A percentile compares a stretch with the other conserved stretches of the same genome.
Conservation (phyloP, 2,329 filamentous ascomycete genomes). For the Didymella segeticola region DNA sequence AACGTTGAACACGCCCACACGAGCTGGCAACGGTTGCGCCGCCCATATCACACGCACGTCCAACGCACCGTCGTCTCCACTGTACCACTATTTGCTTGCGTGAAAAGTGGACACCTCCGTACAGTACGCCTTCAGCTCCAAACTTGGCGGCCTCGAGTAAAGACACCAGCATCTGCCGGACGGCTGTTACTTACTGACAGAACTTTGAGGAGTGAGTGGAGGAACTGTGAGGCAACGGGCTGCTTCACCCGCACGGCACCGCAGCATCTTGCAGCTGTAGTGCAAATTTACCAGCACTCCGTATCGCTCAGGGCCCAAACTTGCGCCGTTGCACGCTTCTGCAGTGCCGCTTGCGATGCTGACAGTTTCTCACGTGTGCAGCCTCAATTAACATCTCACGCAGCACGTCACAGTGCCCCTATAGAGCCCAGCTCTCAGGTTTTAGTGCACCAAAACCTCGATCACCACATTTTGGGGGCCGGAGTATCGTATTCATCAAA, state of each 20-base stretch:
- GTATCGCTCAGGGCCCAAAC: neutral
- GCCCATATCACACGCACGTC: conserved; percentile 1
- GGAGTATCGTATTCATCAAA: neutral
- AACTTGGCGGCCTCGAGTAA: neutral
- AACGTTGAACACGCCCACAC: neutral
- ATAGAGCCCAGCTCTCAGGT: neutral
- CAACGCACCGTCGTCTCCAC: conserved; percentile 6
- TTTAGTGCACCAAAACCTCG: neutral
- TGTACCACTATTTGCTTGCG: conserved; percentile 13
- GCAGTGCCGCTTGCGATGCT: neutral
- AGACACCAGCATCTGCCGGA: neutral
- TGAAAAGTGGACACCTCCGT: neutral
- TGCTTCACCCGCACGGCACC: neutral
- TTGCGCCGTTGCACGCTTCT: neutral
- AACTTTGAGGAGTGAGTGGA: neutral
- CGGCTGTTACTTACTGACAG: neutral
- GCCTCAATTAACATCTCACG: neutral
- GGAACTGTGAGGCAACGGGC: neutral
- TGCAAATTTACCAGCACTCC: neutral
- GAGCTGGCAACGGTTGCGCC: conserved; percentile 7
- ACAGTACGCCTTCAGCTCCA: neutral
- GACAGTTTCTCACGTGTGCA: neutral
- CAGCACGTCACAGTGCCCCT: neutral
- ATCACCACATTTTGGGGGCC: neutral
- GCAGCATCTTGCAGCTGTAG: conserved; percentile 1